phyloP scores from a whole-genome alignment of 2,329 filamentous ascomycete genomes.

The Geosmithia putterillii region DNA sequence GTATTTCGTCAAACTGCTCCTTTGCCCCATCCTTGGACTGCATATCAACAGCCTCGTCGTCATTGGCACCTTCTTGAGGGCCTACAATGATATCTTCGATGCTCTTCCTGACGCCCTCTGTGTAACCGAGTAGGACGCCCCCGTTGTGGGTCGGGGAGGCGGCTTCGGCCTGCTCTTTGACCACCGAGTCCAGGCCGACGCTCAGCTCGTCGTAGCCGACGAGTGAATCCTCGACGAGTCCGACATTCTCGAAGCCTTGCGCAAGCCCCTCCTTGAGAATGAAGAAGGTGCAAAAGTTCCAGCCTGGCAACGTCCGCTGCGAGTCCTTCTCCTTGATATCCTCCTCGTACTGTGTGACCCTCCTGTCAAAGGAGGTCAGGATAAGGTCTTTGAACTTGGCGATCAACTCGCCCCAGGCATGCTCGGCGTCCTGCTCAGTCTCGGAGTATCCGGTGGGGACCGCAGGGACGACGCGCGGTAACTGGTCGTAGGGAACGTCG shows the following conservation, averaged over 20 bases:
- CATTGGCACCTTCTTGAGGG: constrained; percentile 14
- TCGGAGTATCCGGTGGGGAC: constrained; percentile 56
- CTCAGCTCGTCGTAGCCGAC: constrained; percentile 92
- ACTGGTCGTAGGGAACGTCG: constrained; percentile 52
- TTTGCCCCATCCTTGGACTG: constrained; percentile 27
- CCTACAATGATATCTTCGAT: constrained; percentile 38
- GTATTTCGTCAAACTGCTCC: constrained; percentile 41
- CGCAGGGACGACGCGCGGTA: constrained; percentile 50
- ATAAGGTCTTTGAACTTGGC: constrained; percentile 80
- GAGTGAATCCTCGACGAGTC: constrained; percentile 86
- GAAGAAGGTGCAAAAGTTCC: constrained; percentile 99
- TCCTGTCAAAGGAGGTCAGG: constrained; percentile 75
- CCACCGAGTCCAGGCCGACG: constrained; percentile 70
- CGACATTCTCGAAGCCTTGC: constrained; percentile 89
- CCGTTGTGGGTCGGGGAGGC: constrained; percentile 53
- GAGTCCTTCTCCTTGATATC: constrained; percentile 91
- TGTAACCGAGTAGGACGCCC: constrained; percentile 59
- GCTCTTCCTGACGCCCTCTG: constrained; percentile 56
- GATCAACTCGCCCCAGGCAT: constrained; percentile 74
- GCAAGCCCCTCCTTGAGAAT: constrained; percentile 93
- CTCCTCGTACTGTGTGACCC: constrained; percentile 90
- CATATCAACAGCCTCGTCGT: constrained; percentile 33
- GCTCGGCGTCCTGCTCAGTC: constrained; percentile 63
- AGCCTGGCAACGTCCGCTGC: constrained; percentile 77
- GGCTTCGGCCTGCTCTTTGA: constrained; percentile 57